Conservation (phyloP, 1,139 yeast genomes). For the Debaryomyces singareniensis region DNA sequence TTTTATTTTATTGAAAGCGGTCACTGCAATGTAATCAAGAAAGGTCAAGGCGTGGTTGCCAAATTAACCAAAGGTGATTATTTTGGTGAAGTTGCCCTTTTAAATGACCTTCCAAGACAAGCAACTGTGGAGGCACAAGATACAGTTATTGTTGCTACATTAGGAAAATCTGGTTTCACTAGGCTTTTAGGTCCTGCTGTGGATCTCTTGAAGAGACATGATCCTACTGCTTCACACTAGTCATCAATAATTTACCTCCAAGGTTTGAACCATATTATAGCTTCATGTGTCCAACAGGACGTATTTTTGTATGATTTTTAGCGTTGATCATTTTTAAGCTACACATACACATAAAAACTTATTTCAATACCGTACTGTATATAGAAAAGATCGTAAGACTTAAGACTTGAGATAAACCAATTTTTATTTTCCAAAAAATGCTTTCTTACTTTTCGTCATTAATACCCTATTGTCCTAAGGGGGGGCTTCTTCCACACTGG, state of each 20-base stretch:
- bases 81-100: constrained; percentile 91
- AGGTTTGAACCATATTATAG: too few species aligned
- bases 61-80: constrained; percentile 77
- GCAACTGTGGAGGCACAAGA: constrained; percentile 84
- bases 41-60: constrained; percentile 55
- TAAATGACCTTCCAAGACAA: constrained; percentile 89
- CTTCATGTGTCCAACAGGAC: too few species aligned
- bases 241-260: too few species aligned
- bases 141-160: constrained; percentile 77
- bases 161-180: constrained; percentile 90
- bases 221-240: constrained; percentile 64
- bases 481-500: constrained; percentile 35
- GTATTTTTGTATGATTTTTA: too few species aligned
- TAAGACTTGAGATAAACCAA: too few species aligned
- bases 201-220: constrained; percentile 68
- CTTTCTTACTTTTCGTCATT: constrained; percentile 3
- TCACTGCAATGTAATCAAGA: constrained; percentile 63
- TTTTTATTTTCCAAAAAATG: too few species aligned
- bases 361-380: too few species aligned
- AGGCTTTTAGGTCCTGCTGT: constrained; percentile 92
- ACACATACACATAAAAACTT: too few species aligned
- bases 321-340: too few species aligned
- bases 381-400: too few species aligned
- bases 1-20: constrained; percentile 90
- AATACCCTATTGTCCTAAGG: constrained; percentile 3